Base-by-base conservation (phyloP, 129 eudicot species). In the Kitagawia praeruptora region DNA sequence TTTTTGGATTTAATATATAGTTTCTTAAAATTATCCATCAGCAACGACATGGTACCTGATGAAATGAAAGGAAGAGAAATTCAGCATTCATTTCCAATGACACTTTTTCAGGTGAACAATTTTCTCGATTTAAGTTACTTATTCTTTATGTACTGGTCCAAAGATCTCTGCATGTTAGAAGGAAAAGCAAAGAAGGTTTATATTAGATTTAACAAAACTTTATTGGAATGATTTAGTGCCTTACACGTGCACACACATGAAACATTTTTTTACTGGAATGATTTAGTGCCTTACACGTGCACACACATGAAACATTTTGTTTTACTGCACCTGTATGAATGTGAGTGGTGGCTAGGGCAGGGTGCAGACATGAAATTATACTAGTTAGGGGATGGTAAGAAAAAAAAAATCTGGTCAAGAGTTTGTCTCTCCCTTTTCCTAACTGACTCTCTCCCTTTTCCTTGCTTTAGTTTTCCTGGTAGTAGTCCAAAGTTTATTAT, bases 11-110 rank as follows among this genome's bases (percentile, higher is more conserved):
- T 95, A 79, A 69, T 95, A 75, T 92, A 86, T 80, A 84, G 91
- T 78, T 92, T 87, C 81, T 75, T 87, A 86, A 86, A 92, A 75
- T 80, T 95, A 66, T 92, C 97, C 63, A 77, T 87, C 53, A 85
- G 86, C 89, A 82, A 84, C 70, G 87, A 81, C 78, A 78, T 81
- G 48, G 93, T 95, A 70, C 99, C 99, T 3, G 97, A 95, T 85
- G 99, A 90, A 87, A 82, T 95, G 46, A 92, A 92, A 85, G 99
- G 97, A 79, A 90, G 97, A 82, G 97, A 92, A 89, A 83, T 95
- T 80, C 91, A 82, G 79, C 97, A 90, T 82, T 84, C 86, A 11
- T 95, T 95, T 80, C 98, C 98, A 2, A 87, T 95, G 91, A 88
- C 94, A 61, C 90, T 92, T 81, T 90, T 92, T 78, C 97, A 86